Percentiles rank a stretch among this genome's conserved stretches.
phyloP scores from a whole-genome alignment of 306 rosid genomes.

The Nissolia schottii region DNA sequence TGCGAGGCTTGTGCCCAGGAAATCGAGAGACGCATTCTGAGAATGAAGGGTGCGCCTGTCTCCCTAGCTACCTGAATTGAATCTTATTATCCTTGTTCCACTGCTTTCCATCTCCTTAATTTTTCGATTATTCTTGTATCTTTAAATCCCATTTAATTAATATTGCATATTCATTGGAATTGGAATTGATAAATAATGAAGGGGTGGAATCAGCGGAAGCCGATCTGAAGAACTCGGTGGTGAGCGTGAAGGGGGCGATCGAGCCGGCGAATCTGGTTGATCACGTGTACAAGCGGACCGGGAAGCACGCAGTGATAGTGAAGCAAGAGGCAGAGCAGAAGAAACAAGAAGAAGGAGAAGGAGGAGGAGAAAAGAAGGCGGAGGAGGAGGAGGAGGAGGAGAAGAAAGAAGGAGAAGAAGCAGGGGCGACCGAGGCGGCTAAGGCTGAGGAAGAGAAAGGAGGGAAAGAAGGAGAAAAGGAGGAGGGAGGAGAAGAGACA shows the following conservation, averaged over 20 bases:
- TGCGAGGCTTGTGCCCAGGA: constrained; percentile 85
- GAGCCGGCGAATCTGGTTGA: constrained; percentile 63
- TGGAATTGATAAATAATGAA: constrained; percentile 20
- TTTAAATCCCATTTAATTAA: background rate
- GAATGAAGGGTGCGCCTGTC: constrained; percentile 53
- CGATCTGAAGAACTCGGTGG: constrained; percentile 66
- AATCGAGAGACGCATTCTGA: constrained; percentile 64
- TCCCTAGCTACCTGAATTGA: too few relatives aligned
- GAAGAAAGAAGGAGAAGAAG: constrained; percentile 23
- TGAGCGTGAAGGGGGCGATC: constrained; percentile 63
- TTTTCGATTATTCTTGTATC: too few relatives aligned
- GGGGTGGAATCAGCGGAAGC: constrained; percentile 86
- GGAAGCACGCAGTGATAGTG: constrained; percentile 64
- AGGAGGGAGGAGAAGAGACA: constrained; percentile 27
- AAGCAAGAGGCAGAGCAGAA: constrained; percentile 50
- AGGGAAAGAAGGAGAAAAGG: background rate
- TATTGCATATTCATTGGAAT: too few relatives aligned
- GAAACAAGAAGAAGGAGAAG: constrained; percentile 32
- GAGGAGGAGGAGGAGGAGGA: constrained; percentile 31
- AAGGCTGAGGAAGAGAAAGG: constrained; percentile 20
- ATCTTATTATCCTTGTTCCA: too few relatives aligned
- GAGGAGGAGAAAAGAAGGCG: background rate
- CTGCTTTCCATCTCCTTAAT: too few relatives aligned
- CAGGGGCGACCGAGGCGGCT: constrained; percentile 32
- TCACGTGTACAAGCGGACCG: constrained; percentile 54